phyloP scores from a whole-genome alignment of 169 alveolate species.

The Pseudocohnilembus persalinus region DNA sequence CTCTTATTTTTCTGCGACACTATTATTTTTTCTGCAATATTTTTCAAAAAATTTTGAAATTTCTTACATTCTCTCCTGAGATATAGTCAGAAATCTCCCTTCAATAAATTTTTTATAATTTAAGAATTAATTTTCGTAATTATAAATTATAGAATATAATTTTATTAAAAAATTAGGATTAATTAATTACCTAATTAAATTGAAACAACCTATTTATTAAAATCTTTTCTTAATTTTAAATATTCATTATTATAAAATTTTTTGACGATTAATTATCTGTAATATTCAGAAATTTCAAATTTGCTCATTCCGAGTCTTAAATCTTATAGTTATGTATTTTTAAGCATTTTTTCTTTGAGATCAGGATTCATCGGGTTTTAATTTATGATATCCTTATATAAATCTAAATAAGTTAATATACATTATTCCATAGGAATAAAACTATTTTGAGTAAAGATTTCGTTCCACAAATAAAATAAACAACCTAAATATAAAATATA shows the following conservation, averaged over 20 bases:
- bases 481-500: background rate
- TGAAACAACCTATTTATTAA: background rate
- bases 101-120: no score
- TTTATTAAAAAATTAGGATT: no score
- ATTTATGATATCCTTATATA: background rate
- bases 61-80: background rate
- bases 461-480: background rate
- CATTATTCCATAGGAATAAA: background rate
- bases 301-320: background rate
- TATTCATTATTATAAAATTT: background rate
- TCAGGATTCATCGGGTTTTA: background rate
- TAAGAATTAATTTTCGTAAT: no score
- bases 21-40: background rate
- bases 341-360: background rate
- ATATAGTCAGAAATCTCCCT: background rate
- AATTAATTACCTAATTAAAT: background rate
- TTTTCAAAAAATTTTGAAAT: no score
- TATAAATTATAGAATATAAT: no score
- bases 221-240: background rate
- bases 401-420: background rate
- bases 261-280: no score
- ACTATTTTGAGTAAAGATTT: background rate
- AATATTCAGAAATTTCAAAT: background rate
- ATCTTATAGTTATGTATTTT: background rate
- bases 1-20: no score